Evolutionary conservation across 768 basidiomycete genomes (phyloP), one percentile per base, ranked within the genome.

Genomic region (Pleurotus salmoneostramineus): DNA sequence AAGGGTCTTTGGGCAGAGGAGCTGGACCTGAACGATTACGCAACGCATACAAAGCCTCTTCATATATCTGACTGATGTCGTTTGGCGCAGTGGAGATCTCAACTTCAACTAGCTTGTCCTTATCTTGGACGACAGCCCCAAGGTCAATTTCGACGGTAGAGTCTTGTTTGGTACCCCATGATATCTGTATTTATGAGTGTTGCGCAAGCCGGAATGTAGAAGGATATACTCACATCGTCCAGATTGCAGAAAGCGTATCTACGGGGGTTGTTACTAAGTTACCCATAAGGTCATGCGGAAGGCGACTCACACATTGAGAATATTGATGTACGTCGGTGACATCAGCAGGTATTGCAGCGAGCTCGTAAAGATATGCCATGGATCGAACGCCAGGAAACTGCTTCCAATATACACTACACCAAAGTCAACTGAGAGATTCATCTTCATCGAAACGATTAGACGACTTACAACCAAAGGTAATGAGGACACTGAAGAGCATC

Each of bases 81-180:
- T 87, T 89, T 12, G 87, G 83, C 60, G 91, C 88, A 0, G 89
- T 85, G 21, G 89, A 80, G 71, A 95, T 83, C 70, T 95, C 91
- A 50, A 96, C 87, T 66, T 95, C 92, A 46, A 96, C 93, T 63
- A 91, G 85, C 11, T 85, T 87, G 64, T 88, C 77, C 31, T 82
- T 85, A 65, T 94, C 87, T 66, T 93, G 90, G 40, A 85, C 83
- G 48, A 95, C 91, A 5, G 85, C 84, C 7, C 93, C 93, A 14
- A 97, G 83, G 66, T 96, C 93, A 0, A 82, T 80, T 52, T 89
- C 87, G 0, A 82, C 79, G 2, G 79, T 73, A 6, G 82, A 81
- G 62, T 93, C 91, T 72, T 93, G 90, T 71, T 98, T 98, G n/a
- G 95, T 98, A 4, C 95, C 95, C 95, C 95, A 93, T 27, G 92